Evolutionary conservation across 2,329 filamentous ascomycete genomes (phyloP), one percentile per base, ranked within the genome.

Genomic region (Exophiala viscosa): DNA sequence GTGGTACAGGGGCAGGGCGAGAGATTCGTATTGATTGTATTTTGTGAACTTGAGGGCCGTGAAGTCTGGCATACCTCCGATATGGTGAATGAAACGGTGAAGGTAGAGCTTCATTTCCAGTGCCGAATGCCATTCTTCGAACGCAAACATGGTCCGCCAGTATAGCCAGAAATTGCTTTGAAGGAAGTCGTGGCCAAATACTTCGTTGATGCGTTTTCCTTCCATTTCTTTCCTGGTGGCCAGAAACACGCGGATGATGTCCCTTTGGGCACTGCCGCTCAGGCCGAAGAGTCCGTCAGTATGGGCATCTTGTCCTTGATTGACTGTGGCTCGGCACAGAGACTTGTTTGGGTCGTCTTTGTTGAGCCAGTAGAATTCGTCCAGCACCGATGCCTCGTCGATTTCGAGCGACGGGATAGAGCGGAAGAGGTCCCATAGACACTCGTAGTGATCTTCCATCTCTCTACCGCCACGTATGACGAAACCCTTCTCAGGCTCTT

Each of bases 381-480:
- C 51, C 8, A 54, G 51, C 33, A 54, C 51, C 15, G 51, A 54
- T 3, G 51, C 51, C 8, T 20, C 51, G n/a, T 41, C 9, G 13
- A 49, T 17, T 20, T 54, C 51, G 18, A 49, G 34, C 7, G 58
- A 71, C 3, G 65, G 65, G 9, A 72, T 64, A 5, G 67, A 56
- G 4, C 62, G 60, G 44, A 70, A 64, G n/a, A 71, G 55, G 33
- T 68, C 65, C 43, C 64, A 65, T 41, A 70, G 62, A 31, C 65
- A 68, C 34, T 62, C 60, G 14, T 65, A 70, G 32, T 67, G 66
- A 36, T 64, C 66, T 31, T 65, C 63, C 43, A 69, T 67, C 57
- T 70, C 64, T 14, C 66, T 63, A 17, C 66, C 69, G 6, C 65
- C 66, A 17, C 66, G 67, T 47, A 68, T 68, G 43, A 70, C 63